Evolutionary conservation across 2,329 filamentous ascomycete species (phyloP).

Genomic region (Fusarium humuli): DNA sequence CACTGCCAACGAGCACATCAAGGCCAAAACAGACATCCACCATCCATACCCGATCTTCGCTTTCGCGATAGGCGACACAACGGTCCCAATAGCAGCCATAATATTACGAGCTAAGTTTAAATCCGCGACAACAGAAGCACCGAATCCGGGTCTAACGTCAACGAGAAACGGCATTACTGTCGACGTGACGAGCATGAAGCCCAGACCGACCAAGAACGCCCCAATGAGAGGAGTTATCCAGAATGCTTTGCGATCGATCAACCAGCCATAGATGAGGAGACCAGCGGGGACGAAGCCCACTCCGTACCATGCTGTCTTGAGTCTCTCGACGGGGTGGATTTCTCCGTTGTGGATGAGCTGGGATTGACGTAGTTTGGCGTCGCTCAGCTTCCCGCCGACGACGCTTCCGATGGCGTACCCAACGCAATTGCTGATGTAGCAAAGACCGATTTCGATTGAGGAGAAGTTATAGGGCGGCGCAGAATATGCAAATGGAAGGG

Average conservation of each 20-base stretch:
- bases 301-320: constrained; percentile 6
- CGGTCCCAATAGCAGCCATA: neutral
- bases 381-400: neutral
- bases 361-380: neutral
- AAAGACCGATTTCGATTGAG: constrained; percentile 1
- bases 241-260: neutral
- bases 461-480: constrained; percentile 3
- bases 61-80: neutral
- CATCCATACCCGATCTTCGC: constrained; percentile 1
- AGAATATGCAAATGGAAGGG: neutral
- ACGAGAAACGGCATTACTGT: constrained; percentile 7
- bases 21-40: constrained; percentile 3
- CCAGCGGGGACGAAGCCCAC: neutral
- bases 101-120: constrained; percentile 1
- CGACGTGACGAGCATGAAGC: neutral
- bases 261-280: neutral
- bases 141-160: neutral
- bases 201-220: neutral
- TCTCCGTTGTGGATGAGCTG: neutral
- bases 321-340: neutral
- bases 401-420: constrained; percentile 2
- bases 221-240: constrained; percentile 3
- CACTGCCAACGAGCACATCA: constrained; percentile 4
- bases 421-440: constrained; percentile 7
- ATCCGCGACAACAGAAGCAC: constrained; percentile 6